Evolutionary conservation across 305 asterid genomes (phyloP), one percentile per base, ranked within the genome.

Genomic region (Petunia hybrid): DNA sequence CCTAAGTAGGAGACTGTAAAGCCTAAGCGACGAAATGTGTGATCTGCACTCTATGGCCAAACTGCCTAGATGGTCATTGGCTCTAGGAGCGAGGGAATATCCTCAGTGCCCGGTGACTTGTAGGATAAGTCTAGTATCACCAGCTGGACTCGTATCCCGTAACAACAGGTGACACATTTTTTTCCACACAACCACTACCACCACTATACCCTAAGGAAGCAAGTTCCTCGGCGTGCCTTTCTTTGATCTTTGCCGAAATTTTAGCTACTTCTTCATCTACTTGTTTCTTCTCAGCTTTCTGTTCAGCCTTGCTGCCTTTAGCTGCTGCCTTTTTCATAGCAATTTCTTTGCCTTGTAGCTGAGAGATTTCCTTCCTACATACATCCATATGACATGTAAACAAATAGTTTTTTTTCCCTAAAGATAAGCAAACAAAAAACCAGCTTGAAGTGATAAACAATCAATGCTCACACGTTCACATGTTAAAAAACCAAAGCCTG

Each of bases 261-360:
- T 79, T 80, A 48, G 92, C 82, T 84, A 96, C 87, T 87, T 94
- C 98, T 84, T 94, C 95, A 48, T 94, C 99, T 64, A 96, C 99
- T 88, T 92, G 97, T 81, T 96, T 96, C 88, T 94, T 94, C 88
- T 96, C 94, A 68, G 98, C 97, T 86, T 92, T 95, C 88, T 95
- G 99, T 84, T 95, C 99, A 53, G 98, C 98, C 81, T 92, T 96
- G 92, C 99, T 96, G 35, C 98, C 99, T 89, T 93, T 96, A 46
- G 98, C 98, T 7, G 98, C 97, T 16, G 93, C 91, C 90, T 96
- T 96, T 84, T 94, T 96, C 88, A 94, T 75, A 67, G 91, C 86
- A 51, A 81, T 84, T 88, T 93, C 98, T 83, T 92, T 91, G 89
- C 78, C 88, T 89, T 92, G 98, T 43, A 93, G 90, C 73, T 88